phyloP scores from a whole-genome alignment of 2,329 filamentous ascomycete species.

The Karstenula rhodostoma region DNA sequence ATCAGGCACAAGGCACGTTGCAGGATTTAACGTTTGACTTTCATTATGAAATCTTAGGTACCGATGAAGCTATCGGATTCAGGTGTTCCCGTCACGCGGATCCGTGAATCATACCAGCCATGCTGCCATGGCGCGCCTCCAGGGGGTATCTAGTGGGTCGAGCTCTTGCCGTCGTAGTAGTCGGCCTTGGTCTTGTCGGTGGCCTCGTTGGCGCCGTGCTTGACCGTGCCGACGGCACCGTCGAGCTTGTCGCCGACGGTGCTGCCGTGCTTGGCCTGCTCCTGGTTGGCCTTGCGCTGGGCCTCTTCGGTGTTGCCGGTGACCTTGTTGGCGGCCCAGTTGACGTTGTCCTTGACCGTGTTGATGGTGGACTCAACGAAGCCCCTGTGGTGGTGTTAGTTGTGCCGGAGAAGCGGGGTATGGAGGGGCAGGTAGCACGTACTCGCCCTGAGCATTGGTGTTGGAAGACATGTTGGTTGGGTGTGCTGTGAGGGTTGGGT shows the following conservation, averaged over 20 bases:
- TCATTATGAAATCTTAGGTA: conserved; percentile 3
- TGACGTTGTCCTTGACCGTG: conserved; percentile 14
- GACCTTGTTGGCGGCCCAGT: conserved; percentile 13
- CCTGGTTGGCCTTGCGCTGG: conserved; percentile 10
- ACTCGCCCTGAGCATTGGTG: conserved; percentile 12
- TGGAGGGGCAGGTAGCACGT: neutral
- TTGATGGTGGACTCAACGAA: conserved; percentile 11
- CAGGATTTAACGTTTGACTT: neutral
- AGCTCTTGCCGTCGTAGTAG: conserved; percentile 13
- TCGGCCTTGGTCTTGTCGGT: conserved; percentile 11
- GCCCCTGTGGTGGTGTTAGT: conserved; percentile 1
- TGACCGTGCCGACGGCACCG: conserved; percentile 8
- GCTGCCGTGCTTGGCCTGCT: conserved; percentile 14
- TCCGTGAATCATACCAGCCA: neutral
- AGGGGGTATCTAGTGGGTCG: conserved; percentile 5
- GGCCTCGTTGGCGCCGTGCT: conserved; percentile 12
- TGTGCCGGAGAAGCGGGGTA: neutral
- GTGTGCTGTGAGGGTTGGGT: neutral
- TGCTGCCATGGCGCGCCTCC: neutral
- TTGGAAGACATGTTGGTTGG: conserved; percentile 10
- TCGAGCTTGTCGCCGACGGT: conserved; percentile 10
- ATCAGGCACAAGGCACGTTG: too few species aligned
- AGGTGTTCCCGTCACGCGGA: conserved; percentile 1
- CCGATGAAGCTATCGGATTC: conserved; percentile 2
- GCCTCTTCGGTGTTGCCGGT: conserved; percentile 11